Evolutionary conservation across 306 rosid species (phyloP), one percentile per base, ranked within the genome.

Genomic region (Leucaena leucocephala): DNA sequence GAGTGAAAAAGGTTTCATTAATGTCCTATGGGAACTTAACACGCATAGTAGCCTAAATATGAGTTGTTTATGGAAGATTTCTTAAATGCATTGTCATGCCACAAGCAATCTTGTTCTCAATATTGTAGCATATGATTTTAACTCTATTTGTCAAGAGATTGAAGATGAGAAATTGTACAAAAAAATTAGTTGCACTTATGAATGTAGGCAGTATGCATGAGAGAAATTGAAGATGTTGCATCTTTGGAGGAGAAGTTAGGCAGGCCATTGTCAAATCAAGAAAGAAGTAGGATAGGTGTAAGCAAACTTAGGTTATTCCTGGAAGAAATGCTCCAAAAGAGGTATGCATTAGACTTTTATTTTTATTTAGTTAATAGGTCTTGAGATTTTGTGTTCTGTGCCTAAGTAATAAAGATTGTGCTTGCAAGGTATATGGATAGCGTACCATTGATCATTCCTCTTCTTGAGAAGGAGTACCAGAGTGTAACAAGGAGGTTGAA

Each of bases 391-490:
- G 42, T 43, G 70, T 76, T 74, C 58, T 46, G 21, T 76, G 63
- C 48, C 58, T 86, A 59, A 76, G 49, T 82, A 58, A 76, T 80
- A 82, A 59, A 76, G 50, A 83, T 70, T 80, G 81, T 76, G 34
- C 76, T 67, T 87, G 82, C 84, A 75, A 94, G 99, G 97, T 95
- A 95, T 82, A 90, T 95, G 93, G 91, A 85, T 79, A 92, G 86
- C 6, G 91, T 95, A 50, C 99, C 98, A 19, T 74, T 89, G 82
- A 93, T 95, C 86, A 85, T 95, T 85, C 97, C 99, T 58, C 99
- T 95, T 84, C 99, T 95, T 68, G 99, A 95, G 85, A 95, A 93
- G 93, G 97, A 95, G 91, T 79, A 87, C 82, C 86, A 93, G 43
- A 89, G 88, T 80, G 87, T 88, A 65, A 87, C 91, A 73, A 88